These are phyloP conservation scores for Paracamarosporium sp. DNA, from an alignment of 2,329 filamentous ascomycete species.

Conservation along the genomic window DNA sequence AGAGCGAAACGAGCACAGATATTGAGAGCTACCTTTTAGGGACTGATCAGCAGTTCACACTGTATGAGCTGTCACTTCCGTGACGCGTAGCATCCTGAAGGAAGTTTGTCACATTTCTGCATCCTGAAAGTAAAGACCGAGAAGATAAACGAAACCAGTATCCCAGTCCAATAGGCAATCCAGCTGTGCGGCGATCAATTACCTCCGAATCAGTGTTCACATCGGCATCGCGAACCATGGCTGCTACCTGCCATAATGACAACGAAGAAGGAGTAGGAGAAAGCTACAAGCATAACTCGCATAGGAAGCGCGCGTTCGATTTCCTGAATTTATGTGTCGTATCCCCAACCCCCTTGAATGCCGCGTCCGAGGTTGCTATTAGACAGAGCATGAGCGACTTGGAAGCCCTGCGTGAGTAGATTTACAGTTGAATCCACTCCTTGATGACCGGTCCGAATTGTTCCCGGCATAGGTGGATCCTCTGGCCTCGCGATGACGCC, in stretches of 20 bases:
- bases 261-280: not conserved
- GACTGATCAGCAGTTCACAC: not conserved
- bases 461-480: slow-evolving; percentile 52
- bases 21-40: not conserved
- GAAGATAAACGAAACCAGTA: no score
- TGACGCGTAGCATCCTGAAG: not conserved
- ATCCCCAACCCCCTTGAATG: slow-evolving; percentile 42
- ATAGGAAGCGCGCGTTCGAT: not conserved
- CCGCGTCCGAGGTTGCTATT: slow-evolving; percentile 26
- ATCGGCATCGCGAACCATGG: not conserved
- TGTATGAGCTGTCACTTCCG: not conserved
- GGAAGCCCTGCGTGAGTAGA: slow-evolving; percentile 40
- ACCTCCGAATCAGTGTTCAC: no score
- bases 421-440: slow-evolving; percentile 41
- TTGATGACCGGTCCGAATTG: slow-evolving; percentile 33
- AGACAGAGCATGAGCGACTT: slow-evolving; percentile 36
- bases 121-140: not conserved
- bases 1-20: not conserved
- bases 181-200: no score
- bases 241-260: not conserved
- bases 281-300: not conserved
- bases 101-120: not conserved
- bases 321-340: slow-evolving; percentile 23
- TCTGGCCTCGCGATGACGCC: slow-evolving; percentile 42
- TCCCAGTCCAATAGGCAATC: no score